phyloP scores from a whole-genome alignment of 345 rosid genomes.

The Aquilaria sinensis region DNA sequence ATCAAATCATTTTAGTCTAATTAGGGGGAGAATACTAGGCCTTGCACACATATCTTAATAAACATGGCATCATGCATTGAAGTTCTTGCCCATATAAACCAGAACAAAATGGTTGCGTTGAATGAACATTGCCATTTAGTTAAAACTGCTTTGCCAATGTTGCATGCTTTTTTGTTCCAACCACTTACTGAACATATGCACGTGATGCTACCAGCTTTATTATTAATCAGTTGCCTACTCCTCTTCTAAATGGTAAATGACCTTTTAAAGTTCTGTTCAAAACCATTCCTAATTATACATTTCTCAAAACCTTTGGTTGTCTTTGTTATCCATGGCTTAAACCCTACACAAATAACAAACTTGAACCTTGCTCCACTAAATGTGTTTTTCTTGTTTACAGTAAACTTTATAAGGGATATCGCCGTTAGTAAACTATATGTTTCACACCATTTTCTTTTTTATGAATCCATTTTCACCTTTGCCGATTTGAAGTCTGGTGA shows the following conservation, averaged over 20 bases:
- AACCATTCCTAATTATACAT: not conserved
- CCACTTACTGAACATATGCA: not conserved
- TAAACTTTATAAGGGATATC: too few relatives aligned
- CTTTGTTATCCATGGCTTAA: not conserved
- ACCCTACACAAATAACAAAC: not conserved
- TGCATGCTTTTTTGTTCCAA: not conserved
- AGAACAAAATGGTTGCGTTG: not conserved
- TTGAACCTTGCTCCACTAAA: not conserved
- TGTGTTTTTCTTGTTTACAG: conserved; percentile 4
- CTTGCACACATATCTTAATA: too few relatives aligned
- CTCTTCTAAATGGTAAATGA: not conserved
- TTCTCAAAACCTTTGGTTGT: not conserved
- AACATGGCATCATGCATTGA: too few relatives aligned
- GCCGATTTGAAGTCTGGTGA: too few relatives aligned
- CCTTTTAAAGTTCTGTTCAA: not conserved
- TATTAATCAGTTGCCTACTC: not conserved
- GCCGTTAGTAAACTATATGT: too few relatives aligned
- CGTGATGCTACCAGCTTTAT: not conserved
- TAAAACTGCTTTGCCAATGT: not conserved
- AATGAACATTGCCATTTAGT: not conserved
- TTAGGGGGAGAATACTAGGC: too few relatives aligned
- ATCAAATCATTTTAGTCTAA: too few relatives aligned
- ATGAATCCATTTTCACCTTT: too few relatives aligned
- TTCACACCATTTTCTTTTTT: too few relatives aligned
- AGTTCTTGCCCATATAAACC: not conserved